These are phyloP conservation scores for Erodium trifolium DNA, from an alignment of 441 rosid species.

Conservation along the genomic window DNA sequence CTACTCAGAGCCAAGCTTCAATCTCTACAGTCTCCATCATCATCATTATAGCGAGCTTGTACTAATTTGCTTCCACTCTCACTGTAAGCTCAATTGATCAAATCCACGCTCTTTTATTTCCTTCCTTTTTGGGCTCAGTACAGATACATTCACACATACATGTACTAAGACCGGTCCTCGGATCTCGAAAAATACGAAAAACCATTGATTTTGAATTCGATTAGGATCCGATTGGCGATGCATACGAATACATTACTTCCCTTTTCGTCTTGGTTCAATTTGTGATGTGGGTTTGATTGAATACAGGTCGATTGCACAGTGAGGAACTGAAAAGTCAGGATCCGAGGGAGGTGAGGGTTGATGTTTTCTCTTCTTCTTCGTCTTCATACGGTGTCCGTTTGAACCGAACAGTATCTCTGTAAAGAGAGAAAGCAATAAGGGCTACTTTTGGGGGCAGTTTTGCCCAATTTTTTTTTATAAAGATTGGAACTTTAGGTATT, in stretches of 20 bases:
- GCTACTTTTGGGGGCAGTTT: constrained; percentile 20
- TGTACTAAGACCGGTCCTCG: background rate
- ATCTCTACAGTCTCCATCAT: background rate
- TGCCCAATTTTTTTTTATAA: constrained; percentile 19
- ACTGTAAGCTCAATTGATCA: background rate
- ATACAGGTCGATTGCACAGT: background rate
- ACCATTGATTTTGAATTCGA: no score
- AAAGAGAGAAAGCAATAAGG: constrained; percentile 8
- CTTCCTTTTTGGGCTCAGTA: no score
- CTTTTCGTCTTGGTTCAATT: background rate
- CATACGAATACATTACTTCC: background rate
- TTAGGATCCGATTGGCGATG: no score
- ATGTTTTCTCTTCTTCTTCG: background rate
- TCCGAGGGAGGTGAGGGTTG: constrained; percentile 2
- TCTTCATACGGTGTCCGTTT: constrained; percentile 2
- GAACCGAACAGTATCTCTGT: constrained; percentile 8
- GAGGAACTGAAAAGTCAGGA: background rate
- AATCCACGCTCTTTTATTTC: background rate
- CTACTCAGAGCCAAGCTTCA: background rate
- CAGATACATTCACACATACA: no score
- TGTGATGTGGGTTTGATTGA: constrained; percentile 5
- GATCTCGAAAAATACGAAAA: background rate
- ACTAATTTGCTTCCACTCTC: background rate
- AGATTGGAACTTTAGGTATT: constrained; percentile 30
- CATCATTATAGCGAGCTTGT: background rate